A percentile compares a stretch with the other conserved stretches of the same genome.
Conservation (phyloP, 331 rosid species). For the Spiraea crenata region DNA sequence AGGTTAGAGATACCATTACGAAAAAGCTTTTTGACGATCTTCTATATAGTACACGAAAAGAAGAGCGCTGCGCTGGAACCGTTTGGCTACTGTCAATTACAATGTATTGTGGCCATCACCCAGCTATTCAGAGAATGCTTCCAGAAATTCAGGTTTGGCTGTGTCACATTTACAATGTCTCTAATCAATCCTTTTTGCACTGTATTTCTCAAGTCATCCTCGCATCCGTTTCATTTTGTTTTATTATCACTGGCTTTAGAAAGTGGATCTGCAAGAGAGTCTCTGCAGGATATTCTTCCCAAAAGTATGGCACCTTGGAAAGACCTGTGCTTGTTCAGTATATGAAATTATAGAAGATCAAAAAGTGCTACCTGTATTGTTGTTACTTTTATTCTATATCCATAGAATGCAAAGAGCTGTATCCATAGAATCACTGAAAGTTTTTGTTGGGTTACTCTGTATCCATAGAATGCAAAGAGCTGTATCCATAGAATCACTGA, state of each 20-base stretch:
- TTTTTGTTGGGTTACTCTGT: no score
- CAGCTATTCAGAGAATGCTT: conserved; percentile 75
- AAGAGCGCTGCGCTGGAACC: conserved; percentile 96
- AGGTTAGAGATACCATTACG: conserved; percentile 66
- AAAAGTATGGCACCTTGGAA: conserved; percentile 5
- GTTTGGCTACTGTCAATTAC: conserved; percentile 95
- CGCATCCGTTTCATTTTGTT: not conserved
- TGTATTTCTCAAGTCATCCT: not conserved
- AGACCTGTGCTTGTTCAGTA: not conserved
- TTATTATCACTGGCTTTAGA: not conserved
- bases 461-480: not conserved
- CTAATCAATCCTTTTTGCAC: not conserved
- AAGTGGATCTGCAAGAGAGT: not conserved
- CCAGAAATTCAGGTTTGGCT: conserved; percentile 92
- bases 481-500: not conserved
- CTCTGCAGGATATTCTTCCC: not conserved
- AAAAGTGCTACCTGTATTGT: no score
- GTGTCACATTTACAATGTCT: conserved; percentile 1
- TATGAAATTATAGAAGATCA: no score
- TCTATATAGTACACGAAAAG: conserved; percentile 88
- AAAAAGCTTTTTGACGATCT: conserved; percentile 85
- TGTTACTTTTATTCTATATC: not conserved
- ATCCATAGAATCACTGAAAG: not conserved
- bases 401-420: not conserved
- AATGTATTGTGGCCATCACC: conserved; percentile 85